Evolutionary conservation across 176 grass and related monocot species (phyloP).

Genomic region (Phragmites australis): DNA sequence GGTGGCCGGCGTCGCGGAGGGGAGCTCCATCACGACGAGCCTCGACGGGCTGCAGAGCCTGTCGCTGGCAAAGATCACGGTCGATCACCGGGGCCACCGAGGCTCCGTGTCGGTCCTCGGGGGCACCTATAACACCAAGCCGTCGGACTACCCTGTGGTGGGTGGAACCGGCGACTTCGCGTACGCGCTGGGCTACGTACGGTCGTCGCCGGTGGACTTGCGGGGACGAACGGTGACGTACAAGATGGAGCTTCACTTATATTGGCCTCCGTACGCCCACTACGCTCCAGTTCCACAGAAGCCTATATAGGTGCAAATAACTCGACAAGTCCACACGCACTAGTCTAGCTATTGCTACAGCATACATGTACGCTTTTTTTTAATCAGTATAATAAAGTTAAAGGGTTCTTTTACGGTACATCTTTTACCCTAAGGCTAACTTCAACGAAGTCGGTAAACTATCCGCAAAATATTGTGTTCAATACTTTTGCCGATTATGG

Average conservation of each 20-base stretch:
- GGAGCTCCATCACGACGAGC: constrained; percentile 59
- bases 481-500: no score
- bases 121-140: constrained; percentile 59
- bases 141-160: constrained; percentile 56
- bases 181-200: constrained; percentile 49
- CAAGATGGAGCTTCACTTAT: constrained; percentile 46
- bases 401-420: no score
- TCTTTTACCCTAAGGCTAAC: no score
- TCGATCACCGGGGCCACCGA: constrained; percentile 49
- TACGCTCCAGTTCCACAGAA: constrained; percentile 13
- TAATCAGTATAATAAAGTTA: background rate
- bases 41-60: constrained; percentile 65
- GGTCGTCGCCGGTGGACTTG: constrained; percentile 50
- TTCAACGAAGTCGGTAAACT: no score
- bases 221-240: constrained; percentile 32
- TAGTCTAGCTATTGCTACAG: background rate
- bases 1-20: constrained; percentile 61
- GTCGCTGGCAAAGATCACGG: constrained; percentile 64
- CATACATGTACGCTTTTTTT: background rate
- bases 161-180: constrained; percentile 64
- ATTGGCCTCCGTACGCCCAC: constrained; percentile 37
- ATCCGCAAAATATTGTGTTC: no score
- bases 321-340: background rate
- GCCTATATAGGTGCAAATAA: background rate
- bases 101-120: constrained; percentile 71